phyloP scores from a whole-genome alignment of 2,329 filamentous ascomycete species.

The Fusarium sp. region DNA sequence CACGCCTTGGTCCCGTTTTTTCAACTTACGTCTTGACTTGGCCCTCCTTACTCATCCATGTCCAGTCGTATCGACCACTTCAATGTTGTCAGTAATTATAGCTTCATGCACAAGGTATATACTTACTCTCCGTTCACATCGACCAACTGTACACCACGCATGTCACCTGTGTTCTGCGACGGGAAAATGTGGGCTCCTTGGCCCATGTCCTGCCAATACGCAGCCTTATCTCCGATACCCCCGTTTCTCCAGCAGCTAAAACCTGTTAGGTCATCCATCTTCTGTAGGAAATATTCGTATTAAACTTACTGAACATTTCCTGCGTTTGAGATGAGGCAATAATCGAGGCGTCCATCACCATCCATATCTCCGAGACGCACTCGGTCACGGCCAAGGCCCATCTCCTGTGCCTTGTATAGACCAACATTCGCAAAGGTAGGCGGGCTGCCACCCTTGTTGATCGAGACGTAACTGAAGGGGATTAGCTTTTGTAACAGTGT shows the following conservation, averaged over 20 bases:
- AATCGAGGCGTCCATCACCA: constrained; percentile 5
- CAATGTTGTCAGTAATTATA: background rate
- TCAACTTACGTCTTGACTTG: background rate
- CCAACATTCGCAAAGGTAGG: constrained; percentile 2
- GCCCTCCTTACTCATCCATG: constrained; percentile 2
- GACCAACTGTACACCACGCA: constrained; percentile 10
- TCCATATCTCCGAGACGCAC: constrained; percentile 6
- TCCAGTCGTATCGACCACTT: constrained; percentile 8
- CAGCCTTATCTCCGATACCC: constrained; percentile 7
- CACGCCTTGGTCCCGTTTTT: too few species aligned
- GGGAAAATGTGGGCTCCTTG: background rate
- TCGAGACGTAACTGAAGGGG: background rate
- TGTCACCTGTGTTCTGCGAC: constrained; percentile 1
- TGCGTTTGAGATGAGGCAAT: constrained; percentile 6
- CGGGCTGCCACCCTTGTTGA: constrained; percentile 5
- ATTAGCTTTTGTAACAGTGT: background rate
- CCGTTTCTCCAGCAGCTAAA: constrained; percentile 4
- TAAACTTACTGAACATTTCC: constrained; percentile 2
- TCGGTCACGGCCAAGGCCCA: constrained; percentile 2
- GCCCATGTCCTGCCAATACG: constrained; percentile 12
- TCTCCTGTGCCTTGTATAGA: constrained; percentile 8
- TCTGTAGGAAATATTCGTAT: too few species aligned
- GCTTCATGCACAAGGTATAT: too few species aligned
- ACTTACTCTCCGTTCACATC: constrained; percentile 7
- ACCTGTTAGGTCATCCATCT: background rate